phyloP scores from a whole-genome alignment of 768 basidiomycete genomes.

The Neoboletus magnificus region DNA sequence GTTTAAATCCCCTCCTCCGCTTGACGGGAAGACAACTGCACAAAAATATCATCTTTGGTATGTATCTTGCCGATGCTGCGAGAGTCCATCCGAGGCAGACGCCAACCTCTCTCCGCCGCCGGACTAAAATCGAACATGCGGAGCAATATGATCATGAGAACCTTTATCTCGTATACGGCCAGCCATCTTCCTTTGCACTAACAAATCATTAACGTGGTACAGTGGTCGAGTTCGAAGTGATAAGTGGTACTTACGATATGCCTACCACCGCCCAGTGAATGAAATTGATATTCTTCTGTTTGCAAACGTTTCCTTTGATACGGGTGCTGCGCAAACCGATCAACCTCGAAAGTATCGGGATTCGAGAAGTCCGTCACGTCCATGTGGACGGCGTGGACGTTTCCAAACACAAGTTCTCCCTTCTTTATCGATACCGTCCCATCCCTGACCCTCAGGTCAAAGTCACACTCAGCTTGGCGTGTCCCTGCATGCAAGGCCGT shows the following conservation, averaged over 20 bases:
- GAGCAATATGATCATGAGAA: constrained; percentile 15
- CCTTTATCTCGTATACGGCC: constrained; percentile 23
- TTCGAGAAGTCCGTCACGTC: constrained; percentile 10
- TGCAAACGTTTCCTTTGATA: constrained; percentile 15
- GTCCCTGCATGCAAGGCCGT: constrained; percentile 14
- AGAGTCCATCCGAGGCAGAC: constrained; percentile 8
- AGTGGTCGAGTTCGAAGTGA: neutral
- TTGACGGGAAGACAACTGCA: constrained; percentile 4
- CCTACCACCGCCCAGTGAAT: constrained; percentile 16
- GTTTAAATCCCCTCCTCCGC: neutral
- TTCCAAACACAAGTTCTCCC: constrained; percentile 19
- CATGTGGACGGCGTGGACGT: constrained; percentile 20
- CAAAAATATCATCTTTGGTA: constrained; percentile 18
- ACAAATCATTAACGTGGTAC: neutral
- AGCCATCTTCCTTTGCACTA: constrained; percentile 28
- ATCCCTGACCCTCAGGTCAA: constrained; percentile 11
- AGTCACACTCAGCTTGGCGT: constrained; percentile 17
- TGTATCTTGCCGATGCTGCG: constrained; percentile 14
- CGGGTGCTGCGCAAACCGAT: constrained; percentile 18
- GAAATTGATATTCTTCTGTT: constrained; percentile 9
- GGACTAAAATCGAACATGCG: constrained; percentile 15
- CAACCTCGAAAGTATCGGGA: constrained; percentile 13
- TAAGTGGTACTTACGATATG: constrained; percentile 13
- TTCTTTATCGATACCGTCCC: constrained; percentile 14
- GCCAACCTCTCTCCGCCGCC: neutral